Evolutionary conservation across 1,284 basidiomycete species (phyloP).

Genomic region (Leccinum huronense): DNA sequence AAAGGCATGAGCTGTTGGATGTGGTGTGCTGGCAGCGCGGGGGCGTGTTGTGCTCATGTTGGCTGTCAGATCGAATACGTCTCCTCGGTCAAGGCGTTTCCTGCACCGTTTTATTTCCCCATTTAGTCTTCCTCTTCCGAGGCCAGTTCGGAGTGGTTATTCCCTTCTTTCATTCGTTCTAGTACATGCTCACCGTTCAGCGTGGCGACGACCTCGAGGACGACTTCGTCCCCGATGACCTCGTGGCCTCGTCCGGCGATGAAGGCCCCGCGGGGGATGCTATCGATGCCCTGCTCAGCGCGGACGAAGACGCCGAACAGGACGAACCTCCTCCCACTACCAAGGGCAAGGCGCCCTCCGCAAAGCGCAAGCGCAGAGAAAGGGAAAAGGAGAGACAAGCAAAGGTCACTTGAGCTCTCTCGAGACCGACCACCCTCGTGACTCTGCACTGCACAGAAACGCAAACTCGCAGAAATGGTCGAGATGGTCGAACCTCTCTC

Average conservation of each 20-base stretch:
- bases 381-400: constrained; percentile 67
- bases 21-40: neutral
- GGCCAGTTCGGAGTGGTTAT: neutral
- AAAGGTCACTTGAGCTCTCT: constrained; percentile 45
- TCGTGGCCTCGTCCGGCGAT: constrained; percentile 58
- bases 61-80: constrained; percentile 10
- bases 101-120: constrained; percentile 10
- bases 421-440: constrained; percentile 13
- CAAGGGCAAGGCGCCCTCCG: constrained; percentile 34
- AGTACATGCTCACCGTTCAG: constrained; percentile 17
- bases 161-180: neutral
- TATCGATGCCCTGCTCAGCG: constrained; percentile 42
- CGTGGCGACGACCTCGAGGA: constrained; percentile 78
- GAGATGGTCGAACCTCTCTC: constrained; percentile 45
- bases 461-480: constrained; percentile 52
- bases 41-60: constrained; percentile 34
- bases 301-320: constrained; percentile 42
- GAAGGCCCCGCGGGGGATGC: constrained; percentile 45
- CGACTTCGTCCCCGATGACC: constrained; percentile 72
- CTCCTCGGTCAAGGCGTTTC: neutral
- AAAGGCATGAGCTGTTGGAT: constrained; percentile 10
- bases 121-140: constrained; percentile 9
- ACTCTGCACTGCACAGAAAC: constrained; percentile 46
- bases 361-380: constrained; percentile 69
- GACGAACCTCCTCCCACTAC: constrained; percentile 28